phyloP scores from a whole-genome alignment of 768 basidiomycete genomes.

The Tulasnella calospora region DNA sequence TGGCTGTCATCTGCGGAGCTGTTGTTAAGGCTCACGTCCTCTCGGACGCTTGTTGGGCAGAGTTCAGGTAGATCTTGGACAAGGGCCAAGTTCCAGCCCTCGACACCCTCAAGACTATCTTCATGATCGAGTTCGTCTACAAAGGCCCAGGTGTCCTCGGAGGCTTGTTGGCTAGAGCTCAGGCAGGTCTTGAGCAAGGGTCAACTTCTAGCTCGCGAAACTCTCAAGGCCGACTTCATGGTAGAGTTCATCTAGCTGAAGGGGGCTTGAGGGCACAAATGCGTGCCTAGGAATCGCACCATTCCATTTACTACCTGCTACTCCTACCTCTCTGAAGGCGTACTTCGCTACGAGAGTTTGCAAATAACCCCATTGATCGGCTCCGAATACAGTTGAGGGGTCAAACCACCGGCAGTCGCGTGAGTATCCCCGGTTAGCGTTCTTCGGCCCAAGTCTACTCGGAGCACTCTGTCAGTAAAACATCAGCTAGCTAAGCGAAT shows the following conservation, averaged over 20 bases:
- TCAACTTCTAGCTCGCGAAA: slow-evolving; percentile 91
- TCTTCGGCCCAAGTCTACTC: too few species aligned
- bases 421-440: too few species aligned
- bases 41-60: slow-evolving; percentile 81
- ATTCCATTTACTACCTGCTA: too few species aligned
- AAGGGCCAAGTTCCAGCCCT: slow-evolving; percentile 97
- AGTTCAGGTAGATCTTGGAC: slow-evolving; percentile 92
- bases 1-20: slow-evolving; percentile 94
- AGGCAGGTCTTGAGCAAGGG: slow-evolving; percentile 95
- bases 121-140: slow-evolving; percentile 95
- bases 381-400: too few species aligned
- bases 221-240: slow-evolving; percentile 92
- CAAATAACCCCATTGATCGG: too few species aligned
- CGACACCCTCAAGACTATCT: slow-evolving; percentile 93
- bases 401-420: too few species aligned
- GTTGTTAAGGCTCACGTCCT: slow-evolving; percentile 91
- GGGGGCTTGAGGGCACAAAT: too few species aligned
- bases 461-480: too few species aligned
- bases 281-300: too few species aligned
- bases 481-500: too few species aligned
- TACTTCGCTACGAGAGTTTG: too few species aligned
- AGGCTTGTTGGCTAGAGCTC: slow-evolving; percentile 88
- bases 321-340: too few species aligned
- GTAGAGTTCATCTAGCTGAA: slow-evolving; percentile 87
- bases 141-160: slow-evolving; percentile 87